These are phyloP conservation scores for Phoma sp. DNA, from an alignment of 2,329 filamentous ascomycete genomes.

Conservation along the genomic window DNA sequence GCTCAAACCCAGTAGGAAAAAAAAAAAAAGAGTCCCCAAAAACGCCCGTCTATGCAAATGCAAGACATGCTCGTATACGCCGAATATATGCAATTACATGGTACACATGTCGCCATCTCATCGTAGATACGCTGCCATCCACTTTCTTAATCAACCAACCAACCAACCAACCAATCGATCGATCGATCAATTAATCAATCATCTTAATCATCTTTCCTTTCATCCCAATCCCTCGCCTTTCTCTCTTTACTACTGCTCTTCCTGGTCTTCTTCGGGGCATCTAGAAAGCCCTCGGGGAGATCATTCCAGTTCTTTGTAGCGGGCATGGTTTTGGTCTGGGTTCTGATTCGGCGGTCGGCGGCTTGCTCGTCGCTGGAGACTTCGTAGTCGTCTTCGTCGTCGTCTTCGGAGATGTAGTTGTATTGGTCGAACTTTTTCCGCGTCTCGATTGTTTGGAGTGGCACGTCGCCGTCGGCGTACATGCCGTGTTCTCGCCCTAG, in stretches of 20 bases:
- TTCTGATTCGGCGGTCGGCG: constrained; percentile 29
- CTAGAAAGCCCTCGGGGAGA: constrained; percentile 55
- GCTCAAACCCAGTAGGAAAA: not conserved
- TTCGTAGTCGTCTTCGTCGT: constrained; percentile 50
- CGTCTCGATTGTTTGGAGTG: constrained; percentile 52
- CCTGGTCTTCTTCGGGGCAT: constrained; percentile 38
- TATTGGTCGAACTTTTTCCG: constrained; percentile 46
- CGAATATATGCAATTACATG: constrained; percentile 13
- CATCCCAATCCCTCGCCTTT: constrained; percentile 40
- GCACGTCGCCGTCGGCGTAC: constrained; percentile 49
- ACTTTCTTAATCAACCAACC: too few relatives aligned
- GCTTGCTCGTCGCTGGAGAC: constrained; percentile 42
- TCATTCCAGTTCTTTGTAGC: constrained; percentile 57
- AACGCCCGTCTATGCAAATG: constrained; percentile 15
- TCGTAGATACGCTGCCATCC: not conserved
- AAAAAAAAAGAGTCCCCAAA: too few relatives aligned
- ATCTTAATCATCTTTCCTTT: constrained; percentile 31
- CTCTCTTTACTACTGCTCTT: constrained; percentile 30
- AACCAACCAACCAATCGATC: too few relatives aligned
- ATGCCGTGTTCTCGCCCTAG: constrained; percentile 49
- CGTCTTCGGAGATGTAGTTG: constrained; percentile 47
- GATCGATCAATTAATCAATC: not conserved
- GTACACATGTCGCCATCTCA: constrained; percentile 9
- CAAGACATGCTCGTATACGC: constrained; percentile 4
- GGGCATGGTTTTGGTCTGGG: constrained; percentile 23